Evolutionary conservation across 257 asterid species (phyloP), one percentile per base, ranked within the genome.

Genomic region (Solanum chaucha): DNA sequence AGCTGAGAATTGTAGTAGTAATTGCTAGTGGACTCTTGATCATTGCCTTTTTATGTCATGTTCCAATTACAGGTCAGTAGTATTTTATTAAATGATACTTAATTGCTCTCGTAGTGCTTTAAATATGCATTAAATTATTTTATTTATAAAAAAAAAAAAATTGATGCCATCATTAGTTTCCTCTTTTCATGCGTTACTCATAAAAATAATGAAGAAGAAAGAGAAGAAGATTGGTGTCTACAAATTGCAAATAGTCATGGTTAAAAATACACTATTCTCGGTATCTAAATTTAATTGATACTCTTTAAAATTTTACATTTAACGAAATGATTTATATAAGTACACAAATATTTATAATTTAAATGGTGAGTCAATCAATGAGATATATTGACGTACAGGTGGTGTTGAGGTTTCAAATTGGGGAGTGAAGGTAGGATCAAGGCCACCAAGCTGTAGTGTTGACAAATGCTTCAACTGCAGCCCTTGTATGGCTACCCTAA

Each of bases 371-470:
- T 72, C 22, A 1, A 19, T 73, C 61, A 51, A 51, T 17, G 61
- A 51, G 4, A 34, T 22, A 73, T 35, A 73, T 10, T 73, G 81
- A 15, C n/a, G 61, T 51, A 51, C 9, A 73, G 81, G 28, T 36
- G 48, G 48, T 35, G 48, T 73, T 73, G 81, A 73, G 9, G 17
- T 34, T 20, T 3, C 48, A 35, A 73, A 73, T 10, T 73, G 74
- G 35, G 70, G 74, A 82, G 70, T n/a, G 73, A 55, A 72, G 40
- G 36, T 86, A 75, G 88, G 88, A 48, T 86, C 85, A 75, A 86
- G 85, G 77, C 88, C 88, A 72, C 88, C 88, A 86, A 86, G 46
- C 28, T 86, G 88, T 26, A 73, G 48, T 35, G 65, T 75, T 67
- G 72, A 86, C 20, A 86, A 38, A n/a, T 86, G 88, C 88, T 73